Evolutionary conservation across 768 basidiomycete genomes (phyloP), one percentile per base, ranked within the genome.

Genomic region (Lepiota brunneoincarnata): DNA sequence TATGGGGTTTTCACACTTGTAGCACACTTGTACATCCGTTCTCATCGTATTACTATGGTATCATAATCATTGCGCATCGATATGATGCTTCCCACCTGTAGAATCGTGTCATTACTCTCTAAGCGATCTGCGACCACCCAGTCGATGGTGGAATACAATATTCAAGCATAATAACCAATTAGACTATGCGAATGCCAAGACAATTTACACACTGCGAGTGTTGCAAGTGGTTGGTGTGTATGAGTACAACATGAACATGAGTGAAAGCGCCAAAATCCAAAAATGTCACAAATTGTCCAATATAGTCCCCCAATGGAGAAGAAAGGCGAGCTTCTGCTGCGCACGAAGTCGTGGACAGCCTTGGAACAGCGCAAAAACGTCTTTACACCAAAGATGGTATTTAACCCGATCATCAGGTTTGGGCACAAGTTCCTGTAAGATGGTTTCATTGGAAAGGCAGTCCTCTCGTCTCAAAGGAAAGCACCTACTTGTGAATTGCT

Each of bases 351-450:
- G 43, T 21, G 52, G 52, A 21, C 31, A 47, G 15, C 28, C 18
- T 7, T 45, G 36, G 7, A 54, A 21, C 11, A 54, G 12, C 9
- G 35, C 36, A 17, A 45, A 31, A 14, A 54, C 41, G 4, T 54
- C 21, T 46, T 54, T 54, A 21, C 36, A 46, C 52, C 52, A 54
- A 31, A 37, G 24, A 39, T 46, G 35, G 11, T 54, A 46, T 20
- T 40, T 45, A 28, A 17, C 24, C 9, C 17, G 24, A 6, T 11
- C 26, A 14, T 46, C 35, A 18, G 43, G 26, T 39, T 38, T 26
- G 50, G 14, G 12, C 28, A n/a, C 38, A 21, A 45, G 24, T 34
- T 52, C 51, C 51, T 51, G 18, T 48, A 17, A 17, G 31, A 18
- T 9, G 31, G n/a, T n/a, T 31, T 31, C 31, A 20, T 36, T 21